A percentile compares a stretch with the other conserved stretches of the same genome.
These are phyloP conservation scores for Rheum nobile DNA, from an alignment of 148 eudicot genomes.

Conservation along the genomic window DNA sequence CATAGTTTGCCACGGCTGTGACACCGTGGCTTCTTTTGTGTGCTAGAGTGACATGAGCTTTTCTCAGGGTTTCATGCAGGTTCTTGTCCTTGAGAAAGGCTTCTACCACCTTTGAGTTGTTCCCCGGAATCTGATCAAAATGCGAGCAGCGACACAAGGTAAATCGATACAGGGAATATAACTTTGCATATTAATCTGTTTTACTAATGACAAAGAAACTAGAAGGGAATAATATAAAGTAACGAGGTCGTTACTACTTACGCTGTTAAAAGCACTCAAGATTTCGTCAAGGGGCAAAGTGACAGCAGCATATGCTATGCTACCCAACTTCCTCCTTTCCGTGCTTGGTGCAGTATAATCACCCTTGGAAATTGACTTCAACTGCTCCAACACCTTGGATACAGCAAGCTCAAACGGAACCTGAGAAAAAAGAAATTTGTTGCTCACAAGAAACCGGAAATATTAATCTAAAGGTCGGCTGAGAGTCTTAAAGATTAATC, in stretches of 20 bases:
- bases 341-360: conserved; percentile 48
- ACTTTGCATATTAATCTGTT: not conserved
- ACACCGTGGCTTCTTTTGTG: conserved; percentile 91
- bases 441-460: not conserved
- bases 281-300: conserved; percentile 54
- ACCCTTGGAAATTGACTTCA: conserved; percentile 56
- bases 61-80: conserved; percentile 33
- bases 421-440: conserved; percentile 24
- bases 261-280: conserved; percentile 29
- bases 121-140: conserved; percentile 36
- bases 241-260: conserved; percentile 22
- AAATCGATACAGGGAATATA: not conserved
- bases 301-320: conserved; percentile 72
- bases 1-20: conserved; percentile 72
- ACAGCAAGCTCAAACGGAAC: conserved; percentile 78
- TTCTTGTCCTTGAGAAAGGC: conserved; percentile 37
- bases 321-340: conserved; percentile 60
- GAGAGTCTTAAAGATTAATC: too few species aligned
- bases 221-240: not conserved
- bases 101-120: conserved; percentile 39
- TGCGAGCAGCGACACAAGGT: not conserved
- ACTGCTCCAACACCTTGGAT: conserved; percentile 50
- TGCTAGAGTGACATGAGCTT: conserved; percentile 82
- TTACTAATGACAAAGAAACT: not conserved
- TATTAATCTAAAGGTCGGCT: not conserved